Evolutionary conservation across 805 yeast genomes (phyloP), one percentile per base, ranked within the genome.

Genomic region (Saccharomycopsis sp.): DNA sequence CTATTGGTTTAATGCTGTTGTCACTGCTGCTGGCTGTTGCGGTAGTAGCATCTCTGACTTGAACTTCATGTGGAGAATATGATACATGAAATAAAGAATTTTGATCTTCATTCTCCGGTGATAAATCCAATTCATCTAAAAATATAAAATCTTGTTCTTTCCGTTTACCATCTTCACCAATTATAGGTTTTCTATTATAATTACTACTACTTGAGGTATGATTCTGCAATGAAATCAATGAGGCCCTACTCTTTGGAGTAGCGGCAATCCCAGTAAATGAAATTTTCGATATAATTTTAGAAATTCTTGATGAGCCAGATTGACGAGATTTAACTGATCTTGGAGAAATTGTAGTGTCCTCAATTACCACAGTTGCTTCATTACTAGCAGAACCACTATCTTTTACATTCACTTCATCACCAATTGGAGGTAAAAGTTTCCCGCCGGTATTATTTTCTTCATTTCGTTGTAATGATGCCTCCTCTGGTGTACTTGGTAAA

Each of bases 381-480:
- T 16, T 26, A 14, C 13, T n/a, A 21, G 4, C 17, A 4, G 23
- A 11, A 4, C 16, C 9, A 42, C 4, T 31, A 9, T 36, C 19
- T 23, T 23, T 38, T 19, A n/a, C 35, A 28, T 43, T 29, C 13
- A 41, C 13, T 11, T 45, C 51, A 36, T 47, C 43, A 11, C 47
- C 51, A 21, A 46, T 41, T 14, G 50, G 47, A 2, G 50, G 50
- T 2, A 46, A 35, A 4, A 45, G 26, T 32, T 31, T 31, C 35
- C 31, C n/a, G 6, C 13, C 27, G 4, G 37, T 5, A 13, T 4
- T 16, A 11, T 14, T 5, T 40, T 29, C 20, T 4, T 40, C 29
- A 31, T 22, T 29, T n/a, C 7, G 31, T 6, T 16, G 29, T 6
- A 8, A 7, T 7, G 43, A 6, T 11, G 8, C 31, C 32, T 33